Evolutionary conservation across 192 early-diverging fungal genomes (phyloP), one percentile per base, ranked within the genome.

Genomic region (Jimgerdemannia flammicorona): DNA sequence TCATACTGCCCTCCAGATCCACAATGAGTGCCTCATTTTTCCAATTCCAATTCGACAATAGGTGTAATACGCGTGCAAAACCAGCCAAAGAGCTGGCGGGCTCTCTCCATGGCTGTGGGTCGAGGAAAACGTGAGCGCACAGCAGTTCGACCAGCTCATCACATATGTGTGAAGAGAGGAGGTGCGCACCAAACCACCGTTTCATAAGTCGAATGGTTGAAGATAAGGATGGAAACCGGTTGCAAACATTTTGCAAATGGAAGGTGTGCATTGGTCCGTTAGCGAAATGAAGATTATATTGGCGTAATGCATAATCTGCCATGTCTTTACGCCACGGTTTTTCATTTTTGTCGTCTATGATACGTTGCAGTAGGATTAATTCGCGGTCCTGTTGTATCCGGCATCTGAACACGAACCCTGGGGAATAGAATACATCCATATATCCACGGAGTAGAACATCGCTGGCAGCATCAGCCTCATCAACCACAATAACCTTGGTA

Each of bases 141-240:
- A 97, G 40, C 0, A 96, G 78, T 79, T 99, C 97, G 43, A 95
- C 82, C 19, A 90, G 73, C 81, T 97, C 94, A 66, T 93, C 92
- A 0, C 89, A 78, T 4, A 98, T 85, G 19, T 88, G 85, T 9
- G 84, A 78, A 41, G 93, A 85, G 4, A 97, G 84, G 84, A 94
- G 84, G 76, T 99, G 96, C 20, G 92, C 85, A 7, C 90, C 84
- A 40, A 96, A 80, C 96, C 96, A 99, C 73, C 96, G 89, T 87
- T 99, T 99, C 19, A 89, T 80, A 69, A 99, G 82, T 19, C 97
- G 90, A 41, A 97, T 91, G 4, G 95, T 93, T 54, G 88, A 80
- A 10, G 93, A 92, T 14, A 93, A 87, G 11, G 91, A 90, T 40
- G 95, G 91, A 77, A 89, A 87, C 67, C 87, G 85, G 66, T 90